Percentiles rank a stretch among this genome's conserved stretches.
These are phyloP conservation scores for Monosporascus ibericus DNA, from an alignment of 2,329 filamentous ascomycete species.

Conservation along the genomic window DNA sequence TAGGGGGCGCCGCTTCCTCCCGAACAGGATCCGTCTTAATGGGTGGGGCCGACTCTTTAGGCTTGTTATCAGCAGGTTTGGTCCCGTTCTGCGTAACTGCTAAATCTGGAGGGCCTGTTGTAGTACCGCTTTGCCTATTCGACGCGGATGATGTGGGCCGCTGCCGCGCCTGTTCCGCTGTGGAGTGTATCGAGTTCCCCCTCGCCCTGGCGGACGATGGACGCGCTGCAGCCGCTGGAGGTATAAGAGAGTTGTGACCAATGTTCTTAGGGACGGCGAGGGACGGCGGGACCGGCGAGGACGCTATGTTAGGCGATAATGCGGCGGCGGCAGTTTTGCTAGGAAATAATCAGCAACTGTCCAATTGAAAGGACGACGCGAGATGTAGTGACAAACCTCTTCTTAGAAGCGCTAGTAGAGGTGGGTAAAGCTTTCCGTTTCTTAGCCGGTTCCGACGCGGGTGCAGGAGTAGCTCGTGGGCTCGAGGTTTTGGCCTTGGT, in stretches of 20 bases:
- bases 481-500: slow-evolving; percentile 57
- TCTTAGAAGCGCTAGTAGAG: slow-evolving; percentile 67
- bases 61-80: slow-evolving; percentile 42
- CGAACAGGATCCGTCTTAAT: slow-evolving; percentile 32
- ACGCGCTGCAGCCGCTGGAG: slow-evolving; percentile 44
- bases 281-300: slow-evolving; percentile 68
- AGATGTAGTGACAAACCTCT: slow-evolving; percentile 53
- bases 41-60: slow-evolving; percentile 37
- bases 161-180: slow-evolving; percentile 45
- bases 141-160: slow-evolving; percentile 55
- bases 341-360: slow-evolving; percentile 8
- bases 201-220: slow-evolving; percentile 66
- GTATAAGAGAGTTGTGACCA: slow-evolving; percentile 54
- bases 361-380: slow-evolving; percentile 6
- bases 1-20: slow-evolving; percentile 23
- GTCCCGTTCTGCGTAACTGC: slow-evolving; percentile 21
- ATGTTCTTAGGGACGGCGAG: slow-evolving; percentile 55
- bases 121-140: slow-evolving; percentile 53
- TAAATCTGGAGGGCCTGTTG: slow-evolving; percentile 31
- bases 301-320: slow-evolving; percentile 64
- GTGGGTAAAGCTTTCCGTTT: slow-evolving; percentile 61
- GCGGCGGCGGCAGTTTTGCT: slow-evolving; percentile 35
- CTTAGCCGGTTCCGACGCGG: slow-evolving; percentile 56
- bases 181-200: slow-evolving; percentile 66
- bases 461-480: slow-evolving; percentile 61